These are phyloP conservation scores for Gremmenia infestans DNA, from an alignment of 2,329 filamentous ascomycete genomes.

Conservation along the genomic window DNA sequence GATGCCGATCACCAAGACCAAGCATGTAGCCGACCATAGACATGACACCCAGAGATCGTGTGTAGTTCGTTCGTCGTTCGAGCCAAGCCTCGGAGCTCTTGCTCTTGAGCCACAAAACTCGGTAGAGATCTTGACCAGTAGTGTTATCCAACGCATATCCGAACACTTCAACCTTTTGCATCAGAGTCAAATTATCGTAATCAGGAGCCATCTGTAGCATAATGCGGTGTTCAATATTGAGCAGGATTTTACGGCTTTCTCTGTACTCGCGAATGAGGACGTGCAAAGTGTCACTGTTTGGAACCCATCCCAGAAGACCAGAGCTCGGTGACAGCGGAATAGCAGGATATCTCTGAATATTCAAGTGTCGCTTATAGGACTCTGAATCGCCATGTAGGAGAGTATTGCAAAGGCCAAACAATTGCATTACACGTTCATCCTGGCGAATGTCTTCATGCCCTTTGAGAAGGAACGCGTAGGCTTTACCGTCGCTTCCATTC, in stretches of 20 bases:
- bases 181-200: slow-evolving; percentile 95
- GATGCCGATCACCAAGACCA: slow-evolving; percentile 91
- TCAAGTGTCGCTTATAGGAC: slow-evolving; percentile 93
- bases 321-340: slow-evolving; percentile 96
- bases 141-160: slow-evolving; percentile 99
- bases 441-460: slow-evolving; percentile 99
- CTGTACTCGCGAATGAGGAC: slow-evolving; percentile 96
- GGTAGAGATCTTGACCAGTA: slow-evolving; percentile 95
- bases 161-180: slow-evolving; percentile 99
- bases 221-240: slow-evolving; percentile 98
- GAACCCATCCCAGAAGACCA: slow-evolving; percentile 91
- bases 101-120: slow-evolving; percentile 97
- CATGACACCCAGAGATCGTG: slow-evolving; percentile 94
- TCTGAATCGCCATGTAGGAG: slow-evolving; percentile 90
- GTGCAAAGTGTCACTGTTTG: slow-evolving; percentile 95
- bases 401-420: slow-evolving; percentile 97
- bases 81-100: slow-evolving; percentile 98
- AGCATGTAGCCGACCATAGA: slow-evolving; percentile 99
- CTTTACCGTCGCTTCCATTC: slow-evolving; percentile 80
- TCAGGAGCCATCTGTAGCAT: slow-evolving; percentile 99
- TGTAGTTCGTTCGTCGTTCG: slow-evolving; percentile 97
- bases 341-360: slow-evolving; percentile 93
- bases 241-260: slow-evolving; percentile 91
- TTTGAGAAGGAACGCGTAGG: slow-evolving; percentile 88
- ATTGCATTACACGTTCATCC: slow-evolving; percentile 98